Conservation (phyloP, 805 yeast genomes). For the Metschnikowia amazonensis region DNA sequence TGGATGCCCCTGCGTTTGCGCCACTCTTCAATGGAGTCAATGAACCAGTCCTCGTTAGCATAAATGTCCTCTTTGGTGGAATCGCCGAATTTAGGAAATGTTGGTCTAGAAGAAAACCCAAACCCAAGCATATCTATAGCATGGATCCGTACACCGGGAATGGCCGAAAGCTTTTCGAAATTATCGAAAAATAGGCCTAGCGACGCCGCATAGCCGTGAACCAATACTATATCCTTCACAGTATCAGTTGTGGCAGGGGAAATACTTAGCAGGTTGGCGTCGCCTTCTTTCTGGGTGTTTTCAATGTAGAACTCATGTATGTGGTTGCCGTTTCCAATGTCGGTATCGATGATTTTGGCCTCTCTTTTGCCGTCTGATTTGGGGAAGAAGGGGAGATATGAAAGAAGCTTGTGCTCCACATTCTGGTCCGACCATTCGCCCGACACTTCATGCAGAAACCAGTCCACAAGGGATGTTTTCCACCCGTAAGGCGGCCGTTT, state of each 20-base stretch:
- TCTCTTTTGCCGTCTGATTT: slow-evolving; percentile 45
- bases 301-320: slow-evolving; percentile 75
- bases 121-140: slow-evolving; percentile 71
- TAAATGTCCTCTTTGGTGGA: slow-evolving; percentile 33
- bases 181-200: slow-evolving; percentile 77
- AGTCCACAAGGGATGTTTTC: slow-evolving; percentile 16
- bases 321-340: slow-evolving; percentile 50
- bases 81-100: slow-evolving; percentile 31
- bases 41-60: slow-evolving; percentile 41
- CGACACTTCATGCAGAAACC: slow-evolving; percentile 16
- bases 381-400: slow-evolving; percentile 58
- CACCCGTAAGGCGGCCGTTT: slow-evolving; percentile 15
- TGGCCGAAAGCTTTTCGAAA: slow-evolving; percentile 43
- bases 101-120: slow-evolving; percentile 63
- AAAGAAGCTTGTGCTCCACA: slow-evolving; percentile 44
- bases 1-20: slow-evolving; percentile 33
- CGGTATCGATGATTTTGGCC: slow-evolving; percentile 50
- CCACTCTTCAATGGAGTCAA: slow-evolving; percentile 43
- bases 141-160: slow-evolving; percentile 57
- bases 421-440: slow-evolving; percentile 21
- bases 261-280: not conserved
- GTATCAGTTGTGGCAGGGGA: slow-evolving; percentile 5
- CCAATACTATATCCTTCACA: slow-evolving; percentile 56
- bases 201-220: slow-evolving; percentile 95
- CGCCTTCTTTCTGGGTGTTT: slow-evolving; percentile 40